Base-by-base conservation (phyloP, 2,329 filamentous ascomycete species). In the Ambrosiella xylebori region DNA sequence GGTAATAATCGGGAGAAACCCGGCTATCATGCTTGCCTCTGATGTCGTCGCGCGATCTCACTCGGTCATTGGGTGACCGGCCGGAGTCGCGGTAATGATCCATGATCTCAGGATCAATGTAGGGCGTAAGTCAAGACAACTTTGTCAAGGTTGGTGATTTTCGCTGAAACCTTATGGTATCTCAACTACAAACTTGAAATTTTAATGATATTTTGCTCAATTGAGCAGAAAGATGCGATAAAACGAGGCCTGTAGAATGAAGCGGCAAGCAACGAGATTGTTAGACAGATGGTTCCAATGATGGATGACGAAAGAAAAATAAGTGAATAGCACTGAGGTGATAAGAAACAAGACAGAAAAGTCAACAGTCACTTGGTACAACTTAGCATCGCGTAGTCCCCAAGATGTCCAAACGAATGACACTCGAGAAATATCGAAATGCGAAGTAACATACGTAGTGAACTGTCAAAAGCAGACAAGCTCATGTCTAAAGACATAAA, bases 31-130 rank as follows among this genome's bases (percentile, higher is more conserved):
- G 74, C 64, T 77, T 76, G 39, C 63, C 65, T 62, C 77, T 71
- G 27, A 69, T 69, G 17, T 81, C 79, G 57, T 80, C 78, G 54
- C 77, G 76, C 47, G 67, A 63, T 61, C 65, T 70, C 76, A 77
- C 71, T 59, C 78, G 75, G 57, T 80, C 76, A 52, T 66, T 68
- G 1, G 79, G 77, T 36, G 78, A 81, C 44, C 78, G 75, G 39
- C 68, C 75, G 27, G 74, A 66, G 60, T 81, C 78, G 62, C 79
- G 73, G 63, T 77, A 78, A 61, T 78, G 79, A 62, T 80, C 77
- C 78, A 81, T 81, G 27, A 41, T 27, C 5, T 27, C 27, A 4
- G 27, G 27, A 27, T 27, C 27, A 27, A 27, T 27, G 27, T 27
- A 27, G 27, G 27, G 5, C 27, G 3, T 27, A 27, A 27, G 27